Evolutionary conservation across 345 rosid species (phyloP), one percentile per base, ranked within the genome.

Genomic region (Salix caprea): DNA sequence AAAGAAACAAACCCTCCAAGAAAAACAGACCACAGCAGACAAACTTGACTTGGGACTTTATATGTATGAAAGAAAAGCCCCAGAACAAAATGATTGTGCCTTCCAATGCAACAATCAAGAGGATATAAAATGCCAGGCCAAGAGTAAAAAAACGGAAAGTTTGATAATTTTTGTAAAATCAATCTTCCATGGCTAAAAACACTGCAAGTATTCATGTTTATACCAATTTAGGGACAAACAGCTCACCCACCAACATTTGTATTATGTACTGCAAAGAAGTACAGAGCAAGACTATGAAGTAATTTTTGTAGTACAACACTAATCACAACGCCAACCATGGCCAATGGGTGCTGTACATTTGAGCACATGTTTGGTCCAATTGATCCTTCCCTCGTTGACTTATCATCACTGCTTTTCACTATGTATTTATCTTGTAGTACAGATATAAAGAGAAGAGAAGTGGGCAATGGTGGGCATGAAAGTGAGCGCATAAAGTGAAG

Each of bases 251-350:
- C 64, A 44, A 32, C 70, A 75, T 77, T 5, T 30, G 1, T 19
- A 42, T 2, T 56, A 65, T 83, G 88, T 85, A 80, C 86, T 79
- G 39, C 80, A 79, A 65, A 48, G 84, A 56, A 79, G 83, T 85
- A 83, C 86, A 79, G 73, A 23, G 24, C 5, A 6, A 50, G 16
- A 5, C 58, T 16, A 5, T 24, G 37, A 13, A 23, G 14, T 19
- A 14, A 73, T 58, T 9, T 69, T 70, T 81, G 86, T 39, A 85
- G 83, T 83, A 85, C 83, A 83, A 79, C 85, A 83, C 60, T n/a
- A 7, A 11, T 44, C 18, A 69, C 24, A 28, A 19, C 1, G 71
- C 48, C 42, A 42, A 12, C 48, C 15, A 42, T 42, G 48, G 15
- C 15, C 48, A 42, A 2, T 42, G 48, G 48, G 14, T 42, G 48